A percentile compares a stretch with the other conserved stretches of the same genome.
Conservation (phyloP, 1,284 basidiomycete genomes). For the Phellinidium pouzarii region DNA sequence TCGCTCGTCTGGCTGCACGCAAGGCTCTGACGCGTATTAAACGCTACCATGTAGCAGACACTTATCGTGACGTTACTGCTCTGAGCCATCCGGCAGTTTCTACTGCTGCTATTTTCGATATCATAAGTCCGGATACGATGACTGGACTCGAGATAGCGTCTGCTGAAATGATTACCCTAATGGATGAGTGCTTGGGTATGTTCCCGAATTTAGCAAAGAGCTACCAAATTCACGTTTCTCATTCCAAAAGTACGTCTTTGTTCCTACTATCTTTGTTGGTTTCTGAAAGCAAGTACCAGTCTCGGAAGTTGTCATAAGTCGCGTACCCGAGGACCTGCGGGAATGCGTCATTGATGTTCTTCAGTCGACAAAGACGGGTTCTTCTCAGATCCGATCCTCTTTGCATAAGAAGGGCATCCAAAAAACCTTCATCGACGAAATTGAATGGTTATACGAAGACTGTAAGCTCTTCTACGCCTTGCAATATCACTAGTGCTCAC, state of each 20-base stretch:
- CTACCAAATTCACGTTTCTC: slow-evolving; percentile 70
- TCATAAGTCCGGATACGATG: slow-evolving; percentile 64
- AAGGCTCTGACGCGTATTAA: slow-evolving; percentile 77
- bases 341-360: slow-evolving; percentile 53
- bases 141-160: slow-evolving; percentile 56
- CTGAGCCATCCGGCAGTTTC: slow-evolving; percentile 64
- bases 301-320: slow-evolving; percentile 51
- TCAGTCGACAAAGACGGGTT: slow-evolving; percentile 53
- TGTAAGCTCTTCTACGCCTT: slow-evolving; percentile 34
- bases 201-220: slow-evolving; percentile 61
- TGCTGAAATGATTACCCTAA: slow-evolving; percentile 63
- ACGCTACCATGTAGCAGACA: slow-evolving; percentile 77
- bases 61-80: slow-evolving; percentile 54
- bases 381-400: slow-evolving; percentile 60
- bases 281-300: slow-evolving; percentile 36
- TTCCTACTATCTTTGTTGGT: not conserved
- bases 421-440: slow-evolving; percentile 56
- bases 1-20: slow-evolving; percentile 80
- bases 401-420: slow-evolving; percentile 61
- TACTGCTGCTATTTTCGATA: slow-evolving; percentile 73
- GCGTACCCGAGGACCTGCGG: slow-evolving; percentile 50
- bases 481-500: not conserved
- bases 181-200: slow-evolving; percentile 55
- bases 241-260: slow-evolving; percentile 53
- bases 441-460: slow-evolving; percentile 59